A percentile compares a stretch with the other conserved stretches of the same genome.
Conservation (phyloP, 305 asterid genomes). For the Rubia balearica region DNA sequence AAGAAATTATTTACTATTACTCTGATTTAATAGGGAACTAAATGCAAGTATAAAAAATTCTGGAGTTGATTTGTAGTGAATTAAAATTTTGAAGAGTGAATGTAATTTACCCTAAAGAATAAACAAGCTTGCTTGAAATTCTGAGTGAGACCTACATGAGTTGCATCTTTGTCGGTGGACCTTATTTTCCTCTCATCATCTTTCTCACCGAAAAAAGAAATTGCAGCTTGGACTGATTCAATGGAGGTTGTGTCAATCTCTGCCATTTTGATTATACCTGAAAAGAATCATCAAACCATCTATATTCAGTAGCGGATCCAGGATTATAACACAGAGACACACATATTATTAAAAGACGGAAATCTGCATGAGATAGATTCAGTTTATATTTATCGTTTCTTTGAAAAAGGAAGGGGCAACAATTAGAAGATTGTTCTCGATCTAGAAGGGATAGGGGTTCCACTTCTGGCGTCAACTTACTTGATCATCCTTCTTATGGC, state of each 20-base stretch:
- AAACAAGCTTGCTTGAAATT: constrained; percentile 3
- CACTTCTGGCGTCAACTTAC: too few relatives aligned
- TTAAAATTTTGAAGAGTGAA: not conserved
- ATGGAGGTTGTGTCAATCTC: constrained; percentile 61
- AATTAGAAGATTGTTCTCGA: too few relatives aligned
- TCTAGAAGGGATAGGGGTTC: too few relatives aligned
- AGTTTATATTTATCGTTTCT: too few relatives aligned
- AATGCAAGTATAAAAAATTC: not conserved
- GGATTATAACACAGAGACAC: too few relatives aligned
- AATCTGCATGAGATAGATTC: too few relatives aligned
- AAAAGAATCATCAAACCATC: not conserved
- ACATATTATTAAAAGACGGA: too few relatives aligned
- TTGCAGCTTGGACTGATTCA: constrained; percentile 57
- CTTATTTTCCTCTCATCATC: constrained; percentile 27
- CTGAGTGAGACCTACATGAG: constrained; percentile 14
- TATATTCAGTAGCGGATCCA: too few relatives aligned
- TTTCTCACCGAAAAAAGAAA: constrained; percentile 51
- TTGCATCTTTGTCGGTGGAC: constrained; percentile 31
- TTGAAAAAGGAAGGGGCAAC: too few relatives aligned
- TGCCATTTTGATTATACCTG: constrained; percentile 31
- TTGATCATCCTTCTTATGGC: too few relatives aligned
- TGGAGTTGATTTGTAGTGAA: not conserved
- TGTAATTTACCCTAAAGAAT: not conserved
- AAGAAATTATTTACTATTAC: too few relatives aligned
- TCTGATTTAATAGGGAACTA: too few relatives aligned